Conservation (phyloP, 257 asterid species). For the Solanum tarijense region DNA sequence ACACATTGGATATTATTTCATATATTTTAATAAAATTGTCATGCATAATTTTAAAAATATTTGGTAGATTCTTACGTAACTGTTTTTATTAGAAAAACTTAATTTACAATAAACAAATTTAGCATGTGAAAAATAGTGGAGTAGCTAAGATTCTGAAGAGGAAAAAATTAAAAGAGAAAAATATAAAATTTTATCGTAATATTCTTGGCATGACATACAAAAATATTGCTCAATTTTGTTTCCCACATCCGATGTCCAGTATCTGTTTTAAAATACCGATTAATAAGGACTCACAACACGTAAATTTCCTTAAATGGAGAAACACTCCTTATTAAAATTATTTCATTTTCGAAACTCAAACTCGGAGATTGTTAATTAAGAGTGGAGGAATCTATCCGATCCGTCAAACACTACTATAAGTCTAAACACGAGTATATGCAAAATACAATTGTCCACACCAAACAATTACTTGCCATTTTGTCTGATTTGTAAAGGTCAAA, state of each 20-base stretch:
- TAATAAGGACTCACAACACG: neutral
- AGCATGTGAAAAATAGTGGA: neutral
- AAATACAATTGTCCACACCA: constrained; percentile 7
- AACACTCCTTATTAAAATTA: neutral
- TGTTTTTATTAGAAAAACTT: neutral
- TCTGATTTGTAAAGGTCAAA: constrained; percentile 31
- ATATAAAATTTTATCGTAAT: neutral
- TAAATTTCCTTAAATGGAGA: neutral
- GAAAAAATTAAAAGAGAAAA: neutral
- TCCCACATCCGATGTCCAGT: fast-evolving
- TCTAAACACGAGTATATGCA: neutral
- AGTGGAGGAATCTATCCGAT: neutral
- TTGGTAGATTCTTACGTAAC: neutral
- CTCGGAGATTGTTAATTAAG: fast-evolving
- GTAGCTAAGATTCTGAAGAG: neutral
- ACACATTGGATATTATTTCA: neutral
- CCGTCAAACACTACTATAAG: neutral
- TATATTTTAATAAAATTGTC: neutral
- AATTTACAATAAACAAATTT: neutral
- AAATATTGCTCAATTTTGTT: neutral
- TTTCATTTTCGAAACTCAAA: neutral
- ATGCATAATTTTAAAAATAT: neutral
- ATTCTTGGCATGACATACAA: neutral
- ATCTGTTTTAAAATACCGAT: neutral
- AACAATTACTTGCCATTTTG: constrained; percentile 19